These are phyloP conservation scores for Nicotiana tabacum DNA, from an alignment of 257 asterid genomes.

Conservation along the genomic window DNA sequence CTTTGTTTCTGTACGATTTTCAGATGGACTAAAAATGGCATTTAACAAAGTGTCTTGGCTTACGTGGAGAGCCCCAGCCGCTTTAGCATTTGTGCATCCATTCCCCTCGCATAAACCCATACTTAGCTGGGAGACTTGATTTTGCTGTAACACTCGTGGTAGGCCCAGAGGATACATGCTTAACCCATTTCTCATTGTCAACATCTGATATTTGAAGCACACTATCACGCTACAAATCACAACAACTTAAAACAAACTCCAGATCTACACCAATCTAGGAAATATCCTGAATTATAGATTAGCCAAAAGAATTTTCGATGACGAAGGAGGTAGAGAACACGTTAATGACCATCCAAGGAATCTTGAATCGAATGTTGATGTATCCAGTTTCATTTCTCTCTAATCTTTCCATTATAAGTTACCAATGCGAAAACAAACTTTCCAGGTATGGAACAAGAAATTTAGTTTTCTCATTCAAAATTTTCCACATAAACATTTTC, in stretches of 20 bases:
- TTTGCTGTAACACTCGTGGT: constrained; percentile 35
- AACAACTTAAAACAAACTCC: too few species aligned
- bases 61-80: constrained; percentile 19
- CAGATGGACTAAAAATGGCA: constrained; percentile 17
- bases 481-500: background rate
- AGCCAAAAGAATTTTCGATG: background rate
- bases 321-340: background rate
- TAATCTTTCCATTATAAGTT: background rate
- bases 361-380: background rate
- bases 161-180: constrained; percentile 51
- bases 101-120: constrained; percentile 27
- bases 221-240: too few species aligned
- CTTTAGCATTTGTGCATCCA: constrained; percentile 19
- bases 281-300: background rate
- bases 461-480: too few species aligned
- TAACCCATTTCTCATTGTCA: constrained; percentile 69
- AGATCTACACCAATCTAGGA: background rate
- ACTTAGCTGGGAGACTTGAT: constrained; percentile 29
- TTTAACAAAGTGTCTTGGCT: constrained; percentile 25
- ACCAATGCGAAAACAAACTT: background rate
- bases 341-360: background rate
- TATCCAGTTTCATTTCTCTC: background rate
- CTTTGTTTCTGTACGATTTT: constrained; percentile 9
- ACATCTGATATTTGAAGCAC: constrained; percentile 35
- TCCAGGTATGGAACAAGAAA: background rate